phyloP scores from a whole-genome alignment of 2,329 filamentous ascomycete genomes.

The Sporothrix pallida region DNA sequence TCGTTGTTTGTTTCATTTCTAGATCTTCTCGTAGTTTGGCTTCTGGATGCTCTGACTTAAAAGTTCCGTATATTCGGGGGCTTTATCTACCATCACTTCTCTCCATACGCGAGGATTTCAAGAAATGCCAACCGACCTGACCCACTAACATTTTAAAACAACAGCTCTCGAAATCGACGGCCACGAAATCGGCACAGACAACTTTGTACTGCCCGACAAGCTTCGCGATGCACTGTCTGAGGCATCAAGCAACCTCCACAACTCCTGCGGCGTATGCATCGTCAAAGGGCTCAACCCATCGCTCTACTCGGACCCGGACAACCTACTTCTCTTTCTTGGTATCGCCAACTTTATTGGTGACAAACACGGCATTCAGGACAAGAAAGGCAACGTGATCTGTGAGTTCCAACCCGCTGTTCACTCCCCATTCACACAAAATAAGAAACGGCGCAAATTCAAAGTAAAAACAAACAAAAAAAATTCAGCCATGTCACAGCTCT shows the following conservation, averaged over 20 bases:
- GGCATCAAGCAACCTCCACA: constrained; percentile 41
- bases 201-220: constrained; percentile 50
- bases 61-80: too few species aligned
- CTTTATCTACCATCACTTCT: neutral
- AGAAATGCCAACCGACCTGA: neutral
- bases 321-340: constrained; percentile 61
- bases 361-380: constrained; percentile 57
- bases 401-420: constrained; percentile 31
- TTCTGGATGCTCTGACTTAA: too few species aligned
- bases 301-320: constrained; percentile 58
- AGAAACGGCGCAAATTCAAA: too few species aligned
- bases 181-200: constrained; percentile 46
- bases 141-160: constrained; percentile 1
- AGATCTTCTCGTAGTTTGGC: too few species aligned
- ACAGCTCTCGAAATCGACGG: constrained; percentile 45
- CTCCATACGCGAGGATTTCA: neutral
- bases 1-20: too few species aligned
- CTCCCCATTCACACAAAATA: too few species aligned
- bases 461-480: neutral
- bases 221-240: constrained; percentile 46
- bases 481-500: neutral
- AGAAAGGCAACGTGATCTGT: constrained; percentile 56
- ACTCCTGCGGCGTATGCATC: constrained; percentile 58
- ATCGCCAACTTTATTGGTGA: constrained; percentile 62
- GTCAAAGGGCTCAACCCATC: constrained; percentile 59